Conservation (phyloP, 768 basidiomycete genomes). For the Suillus clintonianus region DNA sequence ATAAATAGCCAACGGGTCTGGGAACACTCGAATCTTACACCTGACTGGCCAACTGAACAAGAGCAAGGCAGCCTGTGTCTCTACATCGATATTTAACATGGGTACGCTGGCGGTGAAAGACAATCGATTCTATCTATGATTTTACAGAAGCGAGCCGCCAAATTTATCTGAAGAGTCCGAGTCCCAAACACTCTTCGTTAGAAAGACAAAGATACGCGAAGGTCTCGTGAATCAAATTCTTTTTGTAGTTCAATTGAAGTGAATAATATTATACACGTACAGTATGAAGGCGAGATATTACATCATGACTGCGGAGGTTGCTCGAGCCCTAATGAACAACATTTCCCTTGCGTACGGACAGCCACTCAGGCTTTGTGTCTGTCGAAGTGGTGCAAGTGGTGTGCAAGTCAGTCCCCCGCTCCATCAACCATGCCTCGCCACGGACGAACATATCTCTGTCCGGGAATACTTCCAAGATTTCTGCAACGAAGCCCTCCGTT, state of each 20-base stretch:
- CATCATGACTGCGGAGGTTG: neutral
- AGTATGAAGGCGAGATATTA: neutral
- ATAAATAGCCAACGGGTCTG: neutral
- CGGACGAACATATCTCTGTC: constrained; percentile 64
- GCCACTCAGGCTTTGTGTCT: constrained; percentile 18
- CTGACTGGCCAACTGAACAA: neutral
- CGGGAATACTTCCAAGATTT: constrained; percentile 71
- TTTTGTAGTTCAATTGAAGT: neutral
- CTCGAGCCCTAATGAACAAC: constrained; percentile 12
- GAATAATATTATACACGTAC: neutral
- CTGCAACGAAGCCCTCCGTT: constrained; percentile 60
- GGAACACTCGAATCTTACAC: too few relatives aligned
- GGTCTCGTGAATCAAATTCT: neutral
- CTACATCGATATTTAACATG: neutral
- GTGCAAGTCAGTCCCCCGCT: constrained; percentile 12
- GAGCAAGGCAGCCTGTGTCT: neutral
- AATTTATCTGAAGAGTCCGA: neutral
- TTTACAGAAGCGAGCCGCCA: neutral
- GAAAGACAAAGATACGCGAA: neutral
- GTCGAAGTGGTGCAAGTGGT: constrained; percentile 4
- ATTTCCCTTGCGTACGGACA: constrained; percentile 3
- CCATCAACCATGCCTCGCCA: constrained; percentile 56
- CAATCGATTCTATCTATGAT: neutral
- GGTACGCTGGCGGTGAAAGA: neutral
- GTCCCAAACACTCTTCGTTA: neutral